Conservation (phyloP, 2,329 filamentous ascomycete species). For the Microcera coccophila region DNA sequence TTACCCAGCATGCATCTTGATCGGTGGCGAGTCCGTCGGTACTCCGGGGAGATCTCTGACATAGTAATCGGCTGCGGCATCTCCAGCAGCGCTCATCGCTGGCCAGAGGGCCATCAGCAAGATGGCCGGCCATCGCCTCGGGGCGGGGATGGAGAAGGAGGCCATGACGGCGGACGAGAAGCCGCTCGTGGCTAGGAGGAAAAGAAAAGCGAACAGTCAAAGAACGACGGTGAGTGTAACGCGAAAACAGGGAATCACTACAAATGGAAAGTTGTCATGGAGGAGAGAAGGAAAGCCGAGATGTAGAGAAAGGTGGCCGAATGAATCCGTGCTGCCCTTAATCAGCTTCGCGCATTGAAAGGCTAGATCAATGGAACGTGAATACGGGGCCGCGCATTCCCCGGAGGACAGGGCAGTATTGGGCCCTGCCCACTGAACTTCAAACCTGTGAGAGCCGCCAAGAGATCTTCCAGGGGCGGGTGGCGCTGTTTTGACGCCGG, state of each 20-base stretch:
- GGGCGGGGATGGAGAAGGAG: slow-evolving; percentile 20
- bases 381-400: slow-evolving; percentile 3
- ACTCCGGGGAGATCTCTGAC: slow-evolving; percentile 80
- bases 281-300: slow-evolving; percentile 2
- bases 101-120: slow-evolving; percentile 42
- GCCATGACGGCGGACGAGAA: slow-evolving; percentile 25
- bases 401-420: slow-evolving; percentile 2
- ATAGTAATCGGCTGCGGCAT: slow-evolving; percentile 72
- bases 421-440: background rate
- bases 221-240: slow-evolving; percentile 5
- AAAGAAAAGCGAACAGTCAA: slow-evolving; percentile 1
- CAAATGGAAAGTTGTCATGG: slow-evolving; percentile 3
- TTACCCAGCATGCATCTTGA: slow-evolving; percentile 99
- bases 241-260: slow-evolving; percentile 2
- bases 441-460: background rate
- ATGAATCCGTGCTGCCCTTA: background rate
- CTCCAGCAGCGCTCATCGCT: slow-evolving; percentile 29
- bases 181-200: slow-evolving; percentile 9
- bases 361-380: slow-evolving; percentile 5
- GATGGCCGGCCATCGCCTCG: slow-evolving; percentile 30
- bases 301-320: slow-evolving; percentile 11
- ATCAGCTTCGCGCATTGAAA: background rate
- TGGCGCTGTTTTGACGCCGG: slow-evolving; percentile 7
- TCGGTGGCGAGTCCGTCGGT: slow-evolving; percentile 63
- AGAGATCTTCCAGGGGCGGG: background rate